A percentile compares a stretch with the other conserved stretches of the same genome.
Conservation (phyloP, 495 filamentous ascomycete species). For the Tuber brumale region DNA sequence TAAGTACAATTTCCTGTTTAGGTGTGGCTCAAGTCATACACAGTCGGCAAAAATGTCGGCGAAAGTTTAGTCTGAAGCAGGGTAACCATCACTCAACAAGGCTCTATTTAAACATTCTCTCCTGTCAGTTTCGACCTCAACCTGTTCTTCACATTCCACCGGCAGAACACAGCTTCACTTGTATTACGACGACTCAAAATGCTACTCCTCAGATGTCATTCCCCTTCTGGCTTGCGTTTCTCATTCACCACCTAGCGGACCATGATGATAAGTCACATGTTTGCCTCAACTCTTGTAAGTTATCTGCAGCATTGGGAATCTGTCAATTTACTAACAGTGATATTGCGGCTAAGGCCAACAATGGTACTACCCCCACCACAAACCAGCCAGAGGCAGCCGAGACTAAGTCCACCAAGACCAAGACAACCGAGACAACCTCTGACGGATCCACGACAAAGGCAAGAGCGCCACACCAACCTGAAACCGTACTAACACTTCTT, state of each 20-base stretch:
- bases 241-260: neutral
- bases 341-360: neutral
- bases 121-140: neutral
- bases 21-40: neutral
- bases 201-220: neutral
- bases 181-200: neutral
- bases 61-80: neutral
- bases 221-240: neutral
- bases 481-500: too few species aligned
- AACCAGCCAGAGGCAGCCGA: neutral
- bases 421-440: too few species aligned
- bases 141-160: neutral
- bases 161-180: neutral
- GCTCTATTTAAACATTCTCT: neutral
- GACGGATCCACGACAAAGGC: too few species aligned
- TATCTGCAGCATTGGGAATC: neutral
- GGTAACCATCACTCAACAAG: neutral
- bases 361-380: neutral
- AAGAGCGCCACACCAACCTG: too few species aligned
- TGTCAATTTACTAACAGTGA: neutral
- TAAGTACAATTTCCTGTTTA: neutral
- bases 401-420: neutral
- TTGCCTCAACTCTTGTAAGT: neutral
- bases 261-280: neutral
- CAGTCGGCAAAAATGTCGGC: neutral